These are phyloP conservation scores for Cryphonectria carpinicola DNA, from an alignment of 2,329 filamentous ascomycete genomes.

Conservation along the genomic window DNA sequence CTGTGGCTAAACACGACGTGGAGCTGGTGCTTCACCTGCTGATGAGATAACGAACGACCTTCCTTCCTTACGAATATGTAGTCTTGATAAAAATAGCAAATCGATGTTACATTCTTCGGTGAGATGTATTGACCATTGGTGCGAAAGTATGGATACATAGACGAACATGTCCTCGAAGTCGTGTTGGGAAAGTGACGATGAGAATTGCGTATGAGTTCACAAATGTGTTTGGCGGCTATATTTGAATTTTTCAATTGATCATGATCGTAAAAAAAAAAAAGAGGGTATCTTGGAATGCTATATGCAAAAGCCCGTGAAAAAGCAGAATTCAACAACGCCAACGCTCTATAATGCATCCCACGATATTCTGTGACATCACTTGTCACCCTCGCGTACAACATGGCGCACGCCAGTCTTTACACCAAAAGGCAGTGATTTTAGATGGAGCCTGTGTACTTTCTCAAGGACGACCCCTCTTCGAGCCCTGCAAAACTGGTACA, in stretches of 20 bases:
- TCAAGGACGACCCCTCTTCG: no score
- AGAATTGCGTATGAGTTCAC: neutral
- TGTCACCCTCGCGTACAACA: neutral
- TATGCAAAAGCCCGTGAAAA: neutral
- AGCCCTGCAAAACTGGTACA: no score
- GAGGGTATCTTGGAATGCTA: neutral
- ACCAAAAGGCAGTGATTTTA: neutral
- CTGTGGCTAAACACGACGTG: neutral
- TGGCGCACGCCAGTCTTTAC: neutral
- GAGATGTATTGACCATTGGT: neutral
- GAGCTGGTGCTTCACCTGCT: neutral
- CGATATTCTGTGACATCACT: neutral
- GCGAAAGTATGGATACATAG: no score
- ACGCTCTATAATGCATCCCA: neutral
- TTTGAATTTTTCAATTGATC: neutral
- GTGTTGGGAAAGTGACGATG: neutral
- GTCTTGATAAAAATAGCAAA: neutral
- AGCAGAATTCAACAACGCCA: neutral
- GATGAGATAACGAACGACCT: conserved; percentile 17
- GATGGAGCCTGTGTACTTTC: no score
- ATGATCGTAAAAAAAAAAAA: neutral
- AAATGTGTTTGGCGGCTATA: neutral
- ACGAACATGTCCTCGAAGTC: neutral
- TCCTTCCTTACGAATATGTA: conserved; percentile 7
- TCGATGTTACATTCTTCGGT: neutral